Base-by-base conservation (phyloP, 2,329 filamentous ascomycete genomes). In the Byssochlamys sp. region DNA sequence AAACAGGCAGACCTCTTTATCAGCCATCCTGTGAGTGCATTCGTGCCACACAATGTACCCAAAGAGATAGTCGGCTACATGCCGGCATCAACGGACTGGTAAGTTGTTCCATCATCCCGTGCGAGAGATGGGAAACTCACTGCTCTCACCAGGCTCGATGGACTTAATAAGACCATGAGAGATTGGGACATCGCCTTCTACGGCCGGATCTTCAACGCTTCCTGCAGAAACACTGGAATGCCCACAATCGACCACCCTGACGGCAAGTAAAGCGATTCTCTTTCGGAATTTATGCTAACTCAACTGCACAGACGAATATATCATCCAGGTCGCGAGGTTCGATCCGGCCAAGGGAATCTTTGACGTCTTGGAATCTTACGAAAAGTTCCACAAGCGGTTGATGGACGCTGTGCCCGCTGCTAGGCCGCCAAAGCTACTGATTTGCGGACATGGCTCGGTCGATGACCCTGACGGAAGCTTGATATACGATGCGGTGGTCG, bases 271-370 rank as follows among this genome's bases (percentile, higher is more conserved):
- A n/a, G 11, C 19, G 26, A 29, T 2, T n/a, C 10, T 55, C 35
- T 25, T 19, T 25, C 33, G 39, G n/a, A 60, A 53, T n/a, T 54
- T 72, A 71, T 74, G 78, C 80, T n/a, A 75, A 80, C 64, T 73
- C 87, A 48, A 27, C 35, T 58, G 58, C 52, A 57, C 58, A 77
- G 80, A 86, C 62, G 81, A 85, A 67, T 94, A 91, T 71, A 89
- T 94, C 63, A 81, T 87, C 4, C 89, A 94, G 69, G 83, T 92
- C 27, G 88, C 89, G 1, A 86, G 89, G 24, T 94, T 94, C 68
- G 89, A 94, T 63, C 89, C 89, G 0, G 84, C 88, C 52, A 94
- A 92, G 74, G 89, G 89, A 7, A 90, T 92, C 49, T 84, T 86
- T 0, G 87, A 89, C 55, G 87, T 91, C 6, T 81, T 94, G 57